A percentile compares a stretch with the other conserved stretches of the same genome.
phyloP scores from a whole-genome alignment of 164 flowering plant species.

The Paratinospora sagittata region DNA sequence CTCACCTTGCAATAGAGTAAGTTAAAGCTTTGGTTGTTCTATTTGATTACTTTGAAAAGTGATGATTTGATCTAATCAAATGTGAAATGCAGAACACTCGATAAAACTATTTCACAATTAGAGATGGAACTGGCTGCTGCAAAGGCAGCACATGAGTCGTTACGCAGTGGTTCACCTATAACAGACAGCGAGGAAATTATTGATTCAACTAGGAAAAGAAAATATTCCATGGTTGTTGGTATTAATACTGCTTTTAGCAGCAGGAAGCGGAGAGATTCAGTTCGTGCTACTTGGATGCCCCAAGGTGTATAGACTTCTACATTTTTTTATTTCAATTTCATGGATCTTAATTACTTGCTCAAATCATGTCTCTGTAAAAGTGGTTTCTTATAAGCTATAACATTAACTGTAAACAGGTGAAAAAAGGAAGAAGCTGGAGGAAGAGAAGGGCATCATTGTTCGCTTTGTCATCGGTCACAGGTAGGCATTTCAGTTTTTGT shows the following conservation, averaged over 20 bases:
- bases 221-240: constrained; percentile 72
- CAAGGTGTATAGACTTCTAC: constrained; percentile 39
- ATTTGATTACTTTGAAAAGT: neutral
- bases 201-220: constrained; percentile 34
- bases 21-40: constrained; percentile 4
- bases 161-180: constrained; percentile 30
- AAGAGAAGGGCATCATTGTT: constrained; percentile 59
- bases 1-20: constrained; percentile 34
- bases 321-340: constrained; percentile 5
- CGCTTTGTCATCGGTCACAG: constrained; percentile 94
- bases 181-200: constrained; percentile 24
- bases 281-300: constrained; percentile 88
- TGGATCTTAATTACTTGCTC: constrained; percentile 6
- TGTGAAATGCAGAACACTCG: constrained; percentile 42
- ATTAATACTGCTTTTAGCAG: constrained; percentile 80
- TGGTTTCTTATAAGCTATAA: neutral
- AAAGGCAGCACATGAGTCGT: constrained; percentile 46
- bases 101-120: constrained; percentile 46
- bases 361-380: neutral
- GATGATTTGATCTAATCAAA: neutral
- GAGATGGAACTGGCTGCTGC: constrained; percentile 59
- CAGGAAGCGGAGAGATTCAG: constrained; percentile 74
- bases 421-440: constrained; percentile 64
- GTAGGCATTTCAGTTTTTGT: constrained; percentile 22
- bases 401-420: constrained; percentile 38